Evolutionary conservation across 805 yeast species (phyloP).

Genomic region (Pichia nakasei): DNA sequence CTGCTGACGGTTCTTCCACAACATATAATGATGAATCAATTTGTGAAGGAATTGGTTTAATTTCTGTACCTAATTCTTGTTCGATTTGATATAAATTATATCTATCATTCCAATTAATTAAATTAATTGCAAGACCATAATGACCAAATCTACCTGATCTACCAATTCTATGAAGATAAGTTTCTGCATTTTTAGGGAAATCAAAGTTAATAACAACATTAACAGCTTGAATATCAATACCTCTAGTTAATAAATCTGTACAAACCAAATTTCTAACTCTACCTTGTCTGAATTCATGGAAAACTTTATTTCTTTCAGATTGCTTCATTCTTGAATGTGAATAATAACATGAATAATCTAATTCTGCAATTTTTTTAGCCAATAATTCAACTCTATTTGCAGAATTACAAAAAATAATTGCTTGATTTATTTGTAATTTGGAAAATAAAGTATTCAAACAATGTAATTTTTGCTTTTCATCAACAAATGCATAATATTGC

Average conservation of each 20-base stretch:
- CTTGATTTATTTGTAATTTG: slow-evolving; percentile 90
- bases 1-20: slow-evolving; percentile 62
- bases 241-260: slow-evolving; percentile 92
- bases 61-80: slow-evolving; percentile 95
- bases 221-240: slow-evolving; percentile 98
- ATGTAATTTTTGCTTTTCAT: slow-evolving; percentile 91
- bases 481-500: slow-evolving; percentile 97
- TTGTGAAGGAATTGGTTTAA: slow-evolving; percentile 90
- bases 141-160: slow-evolving; percentile 99
- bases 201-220: slow-evolving; percentile 97
- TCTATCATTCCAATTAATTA: slow-evolving; percentile 95
- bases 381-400: slow-evolving; percentile 92
- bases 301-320: slow-evolving; percentile 92
- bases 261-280: slow-evolving; percentile 95
- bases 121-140: slow-evolving; percentile 92
- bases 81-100: slow-evolving; percentile 89
- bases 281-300: slow-evolving; percentile 98
- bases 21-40: slow-evolving; percentile 88
- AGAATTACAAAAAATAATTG: slow-evolving; percentile 94
- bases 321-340: slow-evolving; percentile 98
- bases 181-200: slow-evolving; percentile 97
- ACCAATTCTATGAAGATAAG: slow-evolving; percentile 96
- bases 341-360: slow-evolving; percentile 93
- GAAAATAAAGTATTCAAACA: slow-evolving; percentile 92
- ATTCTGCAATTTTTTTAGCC: slow-evolving; percentile 92